phyloP scores from a whole-genome alignment of 106 monocot genomes.

The Agapanthus africanus region DNA sequence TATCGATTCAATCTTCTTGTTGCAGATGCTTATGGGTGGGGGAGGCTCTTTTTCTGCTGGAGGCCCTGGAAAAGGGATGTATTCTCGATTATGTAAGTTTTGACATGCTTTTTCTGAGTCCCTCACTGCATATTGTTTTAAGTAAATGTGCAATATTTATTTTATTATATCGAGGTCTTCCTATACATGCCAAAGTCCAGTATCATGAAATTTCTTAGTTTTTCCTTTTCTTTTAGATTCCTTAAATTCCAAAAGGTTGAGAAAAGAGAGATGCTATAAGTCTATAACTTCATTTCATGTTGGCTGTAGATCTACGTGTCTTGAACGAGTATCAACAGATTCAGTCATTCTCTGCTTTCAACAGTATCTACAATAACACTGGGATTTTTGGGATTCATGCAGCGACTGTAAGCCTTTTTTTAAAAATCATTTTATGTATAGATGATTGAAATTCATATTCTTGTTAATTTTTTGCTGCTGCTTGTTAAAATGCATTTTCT shows the following conservation, averaged over 20 bases:
- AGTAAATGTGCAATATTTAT: not conserved
- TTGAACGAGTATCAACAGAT: slow-evolving; percentile 64
- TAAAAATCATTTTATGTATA: not conserved
- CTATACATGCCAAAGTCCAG: not conserved
- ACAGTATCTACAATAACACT: slow-evolving; percentile 74
- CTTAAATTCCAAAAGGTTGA: no score
- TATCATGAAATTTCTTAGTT: no score
- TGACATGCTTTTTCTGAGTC: not conserved
- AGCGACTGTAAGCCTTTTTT: slow-evolving; percentile 43
- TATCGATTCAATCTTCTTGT: slow-evolving; percentile 2
- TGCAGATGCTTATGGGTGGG: slow-evolving; percentile 91
- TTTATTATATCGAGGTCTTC: not conserved
- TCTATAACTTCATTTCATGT: no score
- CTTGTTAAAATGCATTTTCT: no score
- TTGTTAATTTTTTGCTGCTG: not conserved
- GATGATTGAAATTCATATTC: not conserved
- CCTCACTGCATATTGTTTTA: no score
- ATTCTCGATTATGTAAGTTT: slow-evolving; percentile 79
- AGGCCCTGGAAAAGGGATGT: slow-evolving; percentile 91
- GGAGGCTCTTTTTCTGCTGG: slow-evolving; percentile 90
- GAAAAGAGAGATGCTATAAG: no score
- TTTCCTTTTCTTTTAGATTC: not conserved
- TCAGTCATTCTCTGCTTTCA: slow-evolving; percentile 82
- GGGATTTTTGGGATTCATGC: slow-evolving; percentile 87
- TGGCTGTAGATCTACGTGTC: slow-evolving; percentile 70